Base-by-base conservation (phyloP, 495 filamentous ascomycete genomes). In the Podospora comata region DNA sequence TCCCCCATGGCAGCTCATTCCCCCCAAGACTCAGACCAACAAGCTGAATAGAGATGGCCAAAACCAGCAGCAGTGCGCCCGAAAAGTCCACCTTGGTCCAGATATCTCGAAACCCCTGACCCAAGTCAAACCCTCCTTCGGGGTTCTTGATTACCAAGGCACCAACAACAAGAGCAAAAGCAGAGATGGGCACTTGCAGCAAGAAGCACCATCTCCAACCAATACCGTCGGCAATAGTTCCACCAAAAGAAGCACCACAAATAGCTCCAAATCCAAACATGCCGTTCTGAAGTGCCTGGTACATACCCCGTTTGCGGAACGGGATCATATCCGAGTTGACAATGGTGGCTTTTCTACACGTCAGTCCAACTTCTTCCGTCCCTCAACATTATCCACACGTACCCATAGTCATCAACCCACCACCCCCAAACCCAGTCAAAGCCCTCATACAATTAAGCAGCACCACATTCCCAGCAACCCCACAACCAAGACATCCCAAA, bases 291-390 rank as follows among this genome's bases (percentile, higher is more conserved):
- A 85, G 71, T 0, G 86, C 87, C 65, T 90, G 87, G 68, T 89
- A 89, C 85, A 89, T 89, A 0, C 87, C 87, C 13, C 87, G 79
- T 28, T 81, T 82, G n/a, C 82, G 78, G 70, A 89, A 87, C 0
- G 87, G 87, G 53, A 90, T 88, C 71, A 90, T 83, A 71, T 89
- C 87, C 2, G 86, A 88, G 69, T 89, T 89, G 64, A 90, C 82
- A 62, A 89, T 88, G 0, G 88, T 89, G 0, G 87, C 86, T 85
- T 64, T 67, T 5, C 9, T 32, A 30, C 9, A 4, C 5, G 68
- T 68, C 65, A 75, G 66, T 62, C 18, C 18, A 7, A 15, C 7
- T 15, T 23, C 23, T 23, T 23, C 23, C 23, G 23, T 23, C 1
- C 23, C 23, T 23, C 23, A 23, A 23, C 23, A 23, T 23, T 16